Percentiles rank a stretch among this genome's conserved stretches.
phyloP scores from a whole-genome alignment of 2,329 filamentous ascomycete genomes.

The Onygena corvina region DNA sequence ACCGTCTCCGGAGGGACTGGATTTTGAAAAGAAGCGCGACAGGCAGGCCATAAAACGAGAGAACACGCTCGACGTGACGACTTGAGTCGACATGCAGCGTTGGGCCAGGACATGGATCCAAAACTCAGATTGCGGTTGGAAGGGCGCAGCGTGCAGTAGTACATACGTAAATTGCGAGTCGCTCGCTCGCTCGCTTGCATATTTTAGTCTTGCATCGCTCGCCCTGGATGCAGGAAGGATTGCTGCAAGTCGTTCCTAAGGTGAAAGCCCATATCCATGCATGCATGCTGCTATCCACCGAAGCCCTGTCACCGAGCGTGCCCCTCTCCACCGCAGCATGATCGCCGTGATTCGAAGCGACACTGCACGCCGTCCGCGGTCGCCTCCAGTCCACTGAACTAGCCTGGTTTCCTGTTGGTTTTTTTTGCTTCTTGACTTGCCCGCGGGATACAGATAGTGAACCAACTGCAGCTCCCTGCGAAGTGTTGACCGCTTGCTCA shows the following conservation, averaged over 20 bases:
- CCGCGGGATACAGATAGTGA: background rate
- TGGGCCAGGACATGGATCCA: background rate
- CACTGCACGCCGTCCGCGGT: background rate
- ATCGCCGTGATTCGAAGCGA: background rate
- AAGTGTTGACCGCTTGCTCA: too few species aligned
- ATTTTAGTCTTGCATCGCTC: too few species aligned
- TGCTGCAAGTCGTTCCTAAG: too few species aligned
- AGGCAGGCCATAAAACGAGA: conserved; percentile 3
- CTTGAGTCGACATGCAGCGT: background rate
- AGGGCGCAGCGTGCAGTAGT: conserved; percentile 5
- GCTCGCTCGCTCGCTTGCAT: conserved; percentile 1
- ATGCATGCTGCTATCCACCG: conserved; percentile 7
- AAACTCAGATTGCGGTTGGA: background rate
- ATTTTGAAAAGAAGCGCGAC: background rate
- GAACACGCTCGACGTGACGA: conserved; percentile 2
- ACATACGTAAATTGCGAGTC: too few species aligned
- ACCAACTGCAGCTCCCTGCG: too few species aligned
- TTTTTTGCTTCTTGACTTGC: background rate
- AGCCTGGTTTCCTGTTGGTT: background rate
- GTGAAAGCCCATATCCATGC: too few species aligned
- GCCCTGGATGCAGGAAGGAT: conserved; percentile 2
- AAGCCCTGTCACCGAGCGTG: too few species aligned
- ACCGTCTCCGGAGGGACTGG: too few species aligned
- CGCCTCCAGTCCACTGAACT: background rate
- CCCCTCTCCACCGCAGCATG: conserved; percentile 2